Evolutionary conservation across 2,329 filamentous ascomycete genomes (phyloP).

Genomic region (Alternaria sp.): DNA sequence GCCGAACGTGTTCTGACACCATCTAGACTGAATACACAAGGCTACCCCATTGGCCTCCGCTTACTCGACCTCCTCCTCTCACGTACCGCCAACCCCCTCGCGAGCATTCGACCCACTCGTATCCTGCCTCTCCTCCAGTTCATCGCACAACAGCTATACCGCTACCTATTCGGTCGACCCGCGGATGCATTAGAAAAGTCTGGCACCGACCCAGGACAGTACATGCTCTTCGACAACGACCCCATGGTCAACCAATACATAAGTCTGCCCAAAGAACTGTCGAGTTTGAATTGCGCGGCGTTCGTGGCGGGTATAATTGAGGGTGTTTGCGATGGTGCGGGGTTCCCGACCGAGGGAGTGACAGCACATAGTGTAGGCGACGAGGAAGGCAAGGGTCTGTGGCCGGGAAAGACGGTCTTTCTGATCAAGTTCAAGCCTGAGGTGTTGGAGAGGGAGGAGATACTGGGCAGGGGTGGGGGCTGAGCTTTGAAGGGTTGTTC

Average conservation of each 20-base stretch:
- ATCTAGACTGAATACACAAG: slow-evolving; percentile 81
- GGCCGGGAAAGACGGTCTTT: slow-evolving; percentile 96
- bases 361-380: slow-evolving; percentile 77
- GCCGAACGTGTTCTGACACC: neutral
- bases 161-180: slow-evolving; percentile 86
- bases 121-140: slow-evolving; percentile 93
- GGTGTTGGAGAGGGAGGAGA: slow-evolving; percentile 89
- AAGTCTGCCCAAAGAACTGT: slow-evolving; percentile 93
- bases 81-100: slow-evolving; percentile 58
- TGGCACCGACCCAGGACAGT: slow-evolving; percentile 85
- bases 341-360: slow-evolving; percentile 81
- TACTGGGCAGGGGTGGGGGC: slow-evolving; percentile 68
- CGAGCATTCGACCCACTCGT: slow-evolving; percentile 74
- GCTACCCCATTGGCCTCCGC: slow-evolving; percentile 91
- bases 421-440: slow-evolving; percentile 90
- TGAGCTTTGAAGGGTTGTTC: slow-evolving; percentile 6
- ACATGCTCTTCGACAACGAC: slow-evolving; percentile 99
- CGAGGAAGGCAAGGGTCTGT: slow-evolving; percentile 66
- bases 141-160: slow-evolving; percentile 91
- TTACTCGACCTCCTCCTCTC: slow-evolving; percentile 93
- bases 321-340: slow-evolving; percentile 91
- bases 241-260: slow-evolving; percentile 95
- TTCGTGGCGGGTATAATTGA: slow-evolving; percentile 95
- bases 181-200: slow-evolving; percentile 94
- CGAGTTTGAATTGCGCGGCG: slow-evolving; percentile 92